Evolutionary conservation across 1,284 basidiomycete genomes (phyloP).

Genomic region (Pseudozyma tsukubaensis): DNA sequence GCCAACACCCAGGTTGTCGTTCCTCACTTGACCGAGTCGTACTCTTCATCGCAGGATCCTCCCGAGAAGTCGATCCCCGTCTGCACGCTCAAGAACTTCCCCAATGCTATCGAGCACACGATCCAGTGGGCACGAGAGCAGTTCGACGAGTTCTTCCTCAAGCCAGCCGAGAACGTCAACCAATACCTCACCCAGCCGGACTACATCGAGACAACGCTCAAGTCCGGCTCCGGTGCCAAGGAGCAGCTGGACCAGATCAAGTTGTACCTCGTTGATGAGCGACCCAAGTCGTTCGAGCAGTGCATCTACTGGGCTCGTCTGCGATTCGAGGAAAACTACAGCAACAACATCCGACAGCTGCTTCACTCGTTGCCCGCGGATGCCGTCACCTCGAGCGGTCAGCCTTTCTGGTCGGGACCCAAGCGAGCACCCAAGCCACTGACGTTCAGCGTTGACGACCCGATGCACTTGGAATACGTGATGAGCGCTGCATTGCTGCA

Average conservation of each 20-base stretch:
- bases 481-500: conserved; percentile 95
- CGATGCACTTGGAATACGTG: conserved; percentile 88
- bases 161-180: conserved; percentile 93
- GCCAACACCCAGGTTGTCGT: conserved; percentile 97
- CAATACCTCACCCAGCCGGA: conserved; percentile 96
- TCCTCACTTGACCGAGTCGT: conserved; percentile 95
- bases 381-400: conserved; percentile 85
- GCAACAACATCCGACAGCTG: conserved; percentile 92
- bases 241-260: conserved; percentile 87
- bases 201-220: conserved; percentile 90
- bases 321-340: conserved; percentile 95
- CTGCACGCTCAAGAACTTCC: conserved; percentile 99
- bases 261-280: conserved; percentile 88
- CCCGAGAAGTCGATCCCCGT: conserved; percentile 98
- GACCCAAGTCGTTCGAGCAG: conserved; percentile 94
- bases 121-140: conserved; percentile 92
- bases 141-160: conserved; percentile 93
- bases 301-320: conserved; percentile 97
- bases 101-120: conserved; percentile 98
- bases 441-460: conserved; percentile 79
- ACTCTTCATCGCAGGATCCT: conserved; percentile 97
- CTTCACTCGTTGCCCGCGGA: conserved; percentile 95
- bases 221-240: conserved; percentile 71
- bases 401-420: conserved; percentile 82
- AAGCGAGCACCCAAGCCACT: conserved; percentile 97